Conservation (phyloP, 345 rosid genomes). For the Murraya koenigii region DNA sequence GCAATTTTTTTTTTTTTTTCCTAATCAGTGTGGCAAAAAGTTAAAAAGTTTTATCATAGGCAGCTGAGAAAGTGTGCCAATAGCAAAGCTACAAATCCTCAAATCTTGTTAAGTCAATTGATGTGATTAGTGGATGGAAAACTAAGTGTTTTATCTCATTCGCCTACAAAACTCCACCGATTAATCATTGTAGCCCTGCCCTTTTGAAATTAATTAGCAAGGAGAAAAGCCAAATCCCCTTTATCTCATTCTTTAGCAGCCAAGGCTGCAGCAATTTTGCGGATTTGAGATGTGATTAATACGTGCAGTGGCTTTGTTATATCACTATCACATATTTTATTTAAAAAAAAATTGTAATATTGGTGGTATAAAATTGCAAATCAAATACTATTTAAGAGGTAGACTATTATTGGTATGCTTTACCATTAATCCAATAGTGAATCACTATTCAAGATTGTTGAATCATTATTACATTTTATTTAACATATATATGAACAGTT, state of each 20-base stretch:
- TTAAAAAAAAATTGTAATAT: too few relatives aligned
- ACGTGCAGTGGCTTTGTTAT: too few relatives aligned
- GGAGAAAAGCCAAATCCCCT: neutral
- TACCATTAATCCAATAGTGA: neutral
- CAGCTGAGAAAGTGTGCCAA: neutral
- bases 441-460: neutral
- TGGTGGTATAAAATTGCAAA: too few relatives aligned
- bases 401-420: neutral
- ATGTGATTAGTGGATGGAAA: slow-evolving; percentile 31
- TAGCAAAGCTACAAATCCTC: slow-evolving; percentile 23
- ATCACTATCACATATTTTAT: too few relatives aligned
- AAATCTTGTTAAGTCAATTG: slow-evolving; percentile 27
- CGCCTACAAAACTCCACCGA: neutral
- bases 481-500: neutral
- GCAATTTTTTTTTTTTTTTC: neutral
- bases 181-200: neutral
- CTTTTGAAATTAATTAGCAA: neutral
- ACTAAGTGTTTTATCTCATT: slow-evolving; percentile 9
- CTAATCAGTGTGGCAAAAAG: slow-evolving; percentile 12
- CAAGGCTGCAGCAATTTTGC: neutral
- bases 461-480: too few relatives aligned
- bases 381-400: neutral
- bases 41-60: neutral
- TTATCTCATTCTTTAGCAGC: slow-evolving; percentile 8
- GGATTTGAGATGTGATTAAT: neutral